phyloP scores from a whole-genome alignment of 169 alveolate species.

The Sarcocystis neurona region DNA sequence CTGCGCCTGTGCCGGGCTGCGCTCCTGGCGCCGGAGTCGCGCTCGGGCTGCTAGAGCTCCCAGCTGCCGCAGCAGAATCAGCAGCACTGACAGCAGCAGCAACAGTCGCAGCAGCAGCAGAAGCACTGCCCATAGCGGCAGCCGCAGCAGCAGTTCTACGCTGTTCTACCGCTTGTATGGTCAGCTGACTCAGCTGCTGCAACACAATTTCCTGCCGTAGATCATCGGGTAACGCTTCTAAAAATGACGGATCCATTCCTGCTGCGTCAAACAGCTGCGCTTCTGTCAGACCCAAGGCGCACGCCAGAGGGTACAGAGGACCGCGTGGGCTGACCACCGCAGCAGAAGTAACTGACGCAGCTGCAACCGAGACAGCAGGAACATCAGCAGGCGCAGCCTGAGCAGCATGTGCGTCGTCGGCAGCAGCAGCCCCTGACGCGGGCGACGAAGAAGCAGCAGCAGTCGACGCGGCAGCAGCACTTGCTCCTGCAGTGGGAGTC shows the following conservation, averaged over 20 bases:
- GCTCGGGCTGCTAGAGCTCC: too few species aligned
- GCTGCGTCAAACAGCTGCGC: conserved; percentile 56
- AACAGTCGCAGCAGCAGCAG: background rate
- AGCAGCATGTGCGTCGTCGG: conserved; percentile 21
- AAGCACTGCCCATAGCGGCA: background rate
- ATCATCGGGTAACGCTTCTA: conserved; percentile 71
- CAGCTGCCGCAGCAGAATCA: background rate
- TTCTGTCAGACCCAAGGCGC: conserved; percentile 62
- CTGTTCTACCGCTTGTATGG: conserved; percentile 55
- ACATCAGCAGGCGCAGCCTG: background rate
- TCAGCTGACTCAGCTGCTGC: conserved; percentile 64
- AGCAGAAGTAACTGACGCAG: background rate
- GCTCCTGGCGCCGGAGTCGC: background rate
- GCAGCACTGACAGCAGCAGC: background rate
- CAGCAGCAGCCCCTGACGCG: conserved; percentile 8
- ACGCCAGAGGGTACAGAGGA: conserved; percentile 42
- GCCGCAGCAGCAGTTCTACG: conserved; percentile 38
- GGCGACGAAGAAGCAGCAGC: background rate
- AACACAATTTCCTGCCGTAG: conserved; percentile 63
- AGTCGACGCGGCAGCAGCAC: too few species aligned
- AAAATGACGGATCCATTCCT: conserved; percentile 71
- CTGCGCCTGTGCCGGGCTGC: background rate
- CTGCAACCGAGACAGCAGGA: background rate
- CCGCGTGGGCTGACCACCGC: background rate
- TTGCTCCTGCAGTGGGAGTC: too few species aligned